Conservation (phyloP, 2,329 filamentous ascomycete species). For the Verticillium klebahnii region DNA sequence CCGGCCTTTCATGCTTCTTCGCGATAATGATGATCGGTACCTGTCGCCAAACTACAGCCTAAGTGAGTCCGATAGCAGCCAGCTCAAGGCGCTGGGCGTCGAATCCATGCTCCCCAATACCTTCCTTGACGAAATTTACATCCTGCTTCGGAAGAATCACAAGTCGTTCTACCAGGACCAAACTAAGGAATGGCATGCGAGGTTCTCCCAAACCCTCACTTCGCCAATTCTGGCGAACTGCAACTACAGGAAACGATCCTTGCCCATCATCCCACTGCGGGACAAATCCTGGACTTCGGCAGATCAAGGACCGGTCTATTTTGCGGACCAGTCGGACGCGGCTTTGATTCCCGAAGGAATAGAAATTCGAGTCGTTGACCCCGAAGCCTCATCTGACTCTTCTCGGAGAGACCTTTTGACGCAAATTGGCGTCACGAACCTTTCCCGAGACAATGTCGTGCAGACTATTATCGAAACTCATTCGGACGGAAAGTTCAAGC, state of each 20-base stretch:
- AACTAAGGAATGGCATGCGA: conserved; percentile 3
- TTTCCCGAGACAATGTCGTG: neutral
- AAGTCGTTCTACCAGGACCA: neutral
- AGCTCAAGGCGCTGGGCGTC: neutral
- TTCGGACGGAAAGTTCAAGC: neutral
- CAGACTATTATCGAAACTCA: neutral
- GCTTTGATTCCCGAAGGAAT: conserved; percentile 1
- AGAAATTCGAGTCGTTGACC: conserved; percentile 3
- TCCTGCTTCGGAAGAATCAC: neutral
- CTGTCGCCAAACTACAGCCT: neutral
- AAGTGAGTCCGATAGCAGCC: neutral
- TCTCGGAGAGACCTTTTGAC: neutral
- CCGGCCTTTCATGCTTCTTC: neutral
- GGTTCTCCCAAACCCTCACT: neutral
- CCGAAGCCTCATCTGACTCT: neutral
- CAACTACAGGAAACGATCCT: neutral
- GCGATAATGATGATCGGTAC: neutral
- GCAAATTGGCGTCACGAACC: neutral
- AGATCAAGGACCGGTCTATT: neutral
- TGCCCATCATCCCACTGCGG: conserved; percentile 6
- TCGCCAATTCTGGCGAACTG: neutral
- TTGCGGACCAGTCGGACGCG: neutral
- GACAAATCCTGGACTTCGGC: conserved; percentile 3
- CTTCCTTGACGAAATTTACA: neutral
- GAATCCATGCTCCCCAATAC: neutral